phyloP scores from a whole-genome alignment of 2,329 filamentous ascomycete genomes.

The Diaporthe destruens region DNA sequence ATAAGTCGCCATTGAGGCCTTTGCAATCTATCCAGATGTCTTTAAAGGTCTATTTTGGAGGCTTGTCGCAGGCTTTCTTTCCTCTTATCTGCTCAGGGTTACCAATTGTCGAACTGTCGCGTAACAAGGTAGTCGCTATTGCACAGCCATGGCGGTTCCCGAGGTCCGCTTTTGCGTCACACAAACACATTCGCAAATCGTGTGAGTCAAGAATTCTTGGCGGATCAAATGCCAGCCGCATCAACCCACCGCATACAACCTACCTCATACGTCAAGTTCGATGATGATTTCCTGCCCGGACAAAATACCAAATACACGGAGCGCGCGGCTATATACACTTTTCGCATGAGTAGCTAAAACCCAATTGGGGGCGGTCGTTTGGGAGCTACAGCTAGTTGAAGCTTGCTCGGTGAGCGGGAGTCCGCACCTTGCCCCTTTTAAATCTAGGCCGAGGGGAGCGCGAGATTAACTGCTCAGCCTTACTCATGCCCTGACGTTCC shows the following conservation, averaged over 20 bases:
- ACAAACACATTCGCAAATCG: too few species aligned
- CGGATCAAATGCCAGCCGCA: neutral
- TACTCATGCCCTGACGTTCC: slow-evolving; percentile 17
- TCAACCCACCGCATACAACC: neutral
- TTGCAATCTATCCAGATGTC: too few species aligned
- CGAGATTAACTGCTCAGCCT: slow-evolving; percentile 27
- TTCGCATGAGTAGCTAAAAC: neutral
- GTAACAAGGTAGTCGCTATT: too few species aligned
- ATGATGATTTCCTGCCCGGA: neutral
- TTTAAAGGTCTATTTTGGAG: too few species aligned
- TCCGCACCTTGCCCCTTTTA: slow-evolving; percentile 24
- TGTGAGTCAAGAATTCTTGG: neutral
- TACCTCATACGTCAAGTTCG: neutral
- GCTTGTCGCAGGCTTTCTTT: too few species aligned
- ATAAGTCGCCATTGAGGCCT: too few species aligned
- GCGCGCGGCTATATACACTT: neutral
- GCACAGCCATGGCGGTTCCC: too few species aligned
- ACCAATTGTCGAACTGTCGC: too few species aligned
- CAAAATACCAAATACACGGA: neutral
- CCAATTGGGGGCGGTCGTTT: neutral
- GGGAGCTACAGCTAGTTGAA: neutral
- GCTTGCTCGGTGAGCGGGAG: neutral
- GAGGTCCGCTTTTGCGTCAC: too few species aligned
- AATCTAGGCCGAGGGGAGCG: slow-evolving; percentile 1
- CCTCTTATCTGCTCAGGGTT: too few species aligned